Conservation (phyloP, 768 basidiomycete genomes). For the Panus rudis region DNA sequence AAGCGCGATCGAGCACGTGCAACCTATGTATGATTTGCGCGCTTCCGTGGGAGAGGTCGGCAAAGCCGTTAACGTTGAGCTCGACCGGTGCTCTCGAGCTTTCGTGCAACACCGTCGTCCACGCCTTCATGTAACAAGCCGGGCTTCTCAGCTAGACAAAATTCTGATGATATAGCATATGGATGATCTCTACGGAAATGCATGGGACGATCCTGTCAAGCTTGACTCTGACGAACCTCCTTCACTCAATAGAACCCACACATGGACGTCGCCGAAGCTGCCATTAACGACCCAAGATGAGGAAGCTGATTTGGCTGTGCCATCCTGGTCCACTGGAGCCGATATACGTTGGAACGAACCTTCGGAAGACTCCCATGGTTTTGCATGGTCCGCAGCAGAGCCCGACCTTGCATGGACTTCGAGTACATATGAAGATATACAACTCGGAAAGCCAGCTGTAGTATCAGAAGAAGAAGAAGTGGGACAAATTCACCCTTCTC, state of each 20-base stretch:
- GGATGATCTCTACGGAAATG: conserved; percentile 75
- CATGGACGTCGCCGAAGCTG: conserved; percentile 12
- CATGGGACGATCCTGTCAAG: conserved; percentile 50
- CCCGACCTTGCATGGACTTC: conserved; percentile 20
- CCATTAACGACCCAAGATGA: conserved; percentile 23
- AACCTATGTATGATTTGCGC: too few relatives aligned
- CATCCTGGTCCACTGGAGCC: conserved; percentile 48
- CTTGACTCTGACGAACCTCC: conserved; percentile 6
- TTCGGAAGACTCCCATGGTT: conserved; percentile 26
- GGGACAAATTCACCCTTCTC: not conserved
- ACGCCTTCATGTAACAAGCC: too few relatives aligned
- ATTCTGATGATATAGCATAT: too few relatives aligned
- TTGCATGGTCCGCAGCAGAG: conserved; percentile 35
- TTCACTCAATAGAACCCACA: not conserved
- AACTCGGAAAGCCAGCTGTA: conserved; percentile 20
- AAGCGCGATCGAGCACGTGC: too few relatives aligned
- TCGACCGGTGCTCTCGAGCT: too few relatives aligned
- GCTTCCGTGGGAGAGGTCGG: too few relatives aligned
- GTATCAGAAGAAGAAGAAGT: not conserved
- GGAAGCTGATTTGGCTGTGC: conserved; percentile 50
- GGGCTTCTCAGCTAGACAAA: too few relatives aligned
- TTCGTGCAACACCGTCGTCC: too few relatives aligned
- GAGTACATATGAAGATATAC: conserved; percentile 37
- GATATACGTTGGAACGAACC: conserved; percentile 43
- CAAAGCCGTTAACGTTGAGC: too few relatives aligned